Conservation (phyloP, 225 moss, liverwort and hornwort species). For the Ulota crispa region DNA sequence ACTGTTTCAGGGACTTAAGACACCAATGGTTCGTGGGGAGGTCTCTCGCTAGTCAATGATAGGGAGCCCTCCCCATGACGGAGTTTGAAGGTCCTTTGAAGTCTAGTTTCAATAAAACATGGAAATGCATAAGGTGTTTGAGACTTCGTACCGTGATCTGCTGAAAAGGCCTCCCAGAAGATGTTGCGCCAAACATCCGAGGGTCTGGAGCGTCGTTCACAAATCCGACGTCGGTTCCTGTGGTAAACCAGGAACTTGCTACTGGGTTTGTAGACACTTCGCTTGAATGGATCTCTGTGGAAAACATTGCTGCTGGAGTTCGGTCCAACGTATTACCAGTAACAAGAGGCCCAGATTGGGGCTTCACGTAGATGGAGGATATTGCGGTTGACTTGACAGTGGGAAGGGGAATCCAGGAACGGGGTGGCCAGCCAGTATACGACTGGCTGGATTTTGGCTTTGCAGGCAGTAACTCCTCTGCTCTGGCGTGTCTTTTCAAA, state of each 20-base stretch:
- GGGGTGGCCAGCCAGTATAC: conserved; percentile 65
- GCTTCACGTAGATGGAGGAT: conserved; percentile 42
- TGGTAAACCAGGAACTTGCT: conserved; percentile 21
- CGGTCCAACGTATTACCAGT: conserved; percentile 16
- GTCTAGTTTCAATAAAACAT: background rate
- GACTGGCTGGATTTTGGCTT: conserved; percentile 29
- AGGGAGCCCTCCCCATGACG: background rate
- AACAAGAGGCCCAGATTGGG: conserved; percentile 20
- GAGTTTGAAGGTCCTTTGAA: background rate
- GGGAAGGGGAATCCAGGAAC: conserved; percentile 58
- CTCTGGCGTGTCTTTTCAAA: conserved; percentile 59
- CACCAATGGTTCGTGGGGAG: background rate
- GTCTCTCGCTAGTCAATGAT: background rate
- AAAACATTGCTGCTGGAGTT: conserved; percentile 11
- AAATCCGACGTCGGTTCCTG: conserved; percentile 20
- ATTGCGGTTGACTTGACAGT: conserved; percentile 49
- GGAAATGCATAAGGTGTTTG: background rate
- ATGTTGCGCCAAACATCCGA: conserved; percentile 10
- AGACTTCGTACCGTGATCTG: conserved; percentile 19
- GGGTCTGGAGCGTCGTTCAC: conserved; percentile 15
- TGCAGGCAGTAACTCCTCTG: conserved; percentile 43
- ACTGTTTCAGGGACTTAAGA: background rate
- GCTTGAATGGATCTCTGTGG: conserved; percentile 21
- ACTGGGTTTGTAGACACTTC: conserved; percentile 15
- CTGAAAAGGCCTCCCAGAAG: conserved; percentile 23